These are phyloP conservation scores for Colletotrichum sidae DNA, from an alignment of 2,329 filamentous ascomycete species.

Conservation along the genomic window DNA sequence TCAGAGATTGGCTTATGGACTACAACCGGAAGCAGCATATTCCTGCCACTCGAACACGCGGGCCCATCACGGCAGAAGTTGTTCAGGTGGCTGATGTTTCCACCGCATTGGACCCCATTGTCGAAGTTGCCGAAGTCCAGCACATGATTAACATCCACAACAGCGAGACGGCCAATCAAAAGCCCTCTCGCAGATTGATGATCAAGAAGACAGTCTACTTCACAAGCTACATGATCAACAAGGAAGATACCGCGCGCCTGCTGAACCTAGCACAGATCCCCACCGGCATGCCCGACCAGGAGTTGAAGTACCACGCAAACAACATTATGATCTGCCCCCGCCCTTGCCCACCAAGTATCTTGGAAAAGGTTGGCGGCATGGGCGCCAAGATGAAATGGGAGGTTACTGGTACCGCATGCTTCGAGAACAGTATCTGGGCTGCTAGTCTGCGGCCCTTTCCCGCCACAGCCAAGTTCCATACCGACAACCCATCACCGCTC, in stretches of 20 bases:
- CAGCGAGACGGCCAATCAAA: constrained; percentile 56
- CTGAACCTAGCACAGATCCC: constrained; percentile 77
- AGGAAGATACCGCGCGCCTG: constrained; percentile 78
- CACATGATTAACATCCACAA: constrained; percentile 93
- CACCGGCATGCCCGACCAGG: constrained; percentile 70
- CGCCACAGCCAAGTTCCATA: constrained; percentile 75
- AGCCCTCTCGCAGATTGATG: constrained; percentile 62
- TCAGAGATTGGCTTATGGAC: constrained; percentile 84
- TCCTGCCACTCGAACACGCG: constrained; percentile 62
- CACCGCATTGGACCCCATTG: constrained; percentile 79
- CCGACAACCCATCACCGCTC: constrained; percentile 81
- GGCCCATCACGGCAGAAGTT: constrained; percentile 80
- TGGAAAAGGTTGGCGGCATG: constrained; percentile 88
- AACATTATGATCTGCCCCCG: constrained; percentile 90
- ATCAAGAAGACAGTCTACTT: constrained; percentile 92
- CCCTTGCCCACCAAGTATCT: constrained; percentile 75
- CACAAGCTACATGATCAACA: constrained; percentile 87
- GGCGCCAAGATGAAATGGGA: constrained; percentile 87
- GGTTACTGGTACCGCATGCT: constrained; percentile 79
- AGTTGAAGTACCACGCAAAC: constrained; percentile 86
- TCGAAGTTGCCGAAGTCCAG: constrained; percentile 86
- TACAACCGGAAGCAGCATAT: constrained; percentile 72
- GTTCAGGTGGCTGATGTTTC: constrained; percentile 85
- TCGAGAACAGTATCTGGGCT: constrained; percentile 89
- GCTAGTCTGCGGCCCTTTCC: constrained; percentile 81